Evolutionary conservation across 2,329 filamentous ascomycete species (phyloP), one percentile per base, ranked within the genome.

Genomic region (Colletotrichum shisoi): DNA sequence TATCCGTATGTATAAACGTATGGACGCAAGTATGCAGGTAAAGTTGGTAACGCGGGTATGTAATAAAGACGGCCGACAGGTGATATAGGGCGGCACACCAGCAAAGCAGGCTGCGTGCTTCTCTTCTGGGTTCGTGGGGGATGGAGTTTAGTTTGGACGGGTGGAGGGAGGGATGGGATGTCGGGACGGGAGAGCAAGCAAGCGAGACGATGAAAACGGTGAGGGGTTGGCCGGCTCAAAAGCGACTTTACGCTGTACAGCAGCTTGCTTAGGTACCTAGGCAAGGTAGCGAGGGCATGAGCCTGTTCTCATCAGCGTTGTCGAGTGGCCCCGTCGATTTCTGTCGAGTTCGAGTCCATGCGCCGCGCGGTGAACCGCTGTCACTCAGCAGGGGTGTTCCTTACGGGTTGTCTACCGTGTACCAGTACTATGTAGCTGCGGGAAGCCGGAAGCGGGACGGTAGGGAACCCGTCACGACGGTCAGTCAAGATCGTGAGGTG

Each of bases 401-500:
- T 60, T 60, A 67, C 63, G 63, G 57, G 58, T 63, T 67, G 60
- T 63, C 59, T 52, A 48, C 27, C 27, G 27, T 31, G 27, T 31
- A 8, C 27, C 27, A 31, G 27, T 8, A 48, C 13, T 17, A 44
- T 48, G 60, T 63, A 57, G 52, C 59, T 67, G 63, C 63, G 63
- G 63, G 63, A 53, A 58, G 63, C 63, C 60, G 63, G 63, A 53
- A 58, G 63, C 63, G 60, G 60, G 63, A 67, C 53, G 63, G 60
- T 67, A 67, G 60, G 63, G 63, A 67, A 63, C 53, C 27, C 60
- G 63, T 63, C 63, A 60, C 60, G 63, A 52, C 63, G 48, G 46
- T 40, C 40, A 63, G 58, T 49, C 34, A 37, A 57, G 63, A 51
- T 24, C 57, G 57, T 51, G 45, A 21, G 37, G 12, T 21, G 5